A percentile compares a stretch with the other conserved stretches of the same genome.
These are phyloP conservation scores for Alternaria novae-zelandiae DNA, from an alignment of 2,329 filamentous ascomycete genomes.

Conservation along the genomic window DNA sequence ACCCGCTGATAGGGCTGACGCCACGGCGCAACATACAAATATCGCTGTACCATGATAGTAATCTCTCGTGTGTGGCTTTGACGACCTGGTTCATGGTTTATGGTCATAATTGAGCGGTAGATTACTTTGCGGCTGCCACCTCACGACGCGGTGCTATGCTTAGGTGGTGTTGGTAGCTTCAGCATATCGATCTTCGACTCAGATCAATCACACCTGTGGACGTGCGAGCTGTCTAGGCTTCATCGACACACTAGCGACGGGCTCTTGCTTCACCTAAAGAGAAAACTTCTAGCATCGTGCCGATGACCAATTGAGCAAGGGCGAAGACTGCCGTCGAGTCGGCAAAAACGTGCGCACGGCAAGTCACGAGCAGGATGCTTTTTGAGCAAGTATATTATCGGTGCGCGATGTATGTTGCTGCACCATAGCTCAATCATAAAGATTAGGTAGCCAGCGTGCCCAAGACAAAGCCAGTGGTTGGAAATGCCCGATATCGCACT, in stretches of 20 bases:
- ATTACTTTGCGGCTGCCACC: background rate
- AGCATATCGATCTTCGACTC: background rate
- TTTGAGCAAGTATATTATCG: background rate
- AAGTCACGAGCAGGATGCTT: background rate
- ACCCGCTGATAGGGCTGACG: constrained; percentile 13
- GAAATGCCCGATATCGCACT: background rate
- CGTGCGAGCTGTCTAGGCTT: background rate
- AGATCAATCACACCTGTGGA: background rate
- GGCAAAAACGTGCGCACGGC: background rate
- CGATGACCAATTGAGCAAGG: background rate
- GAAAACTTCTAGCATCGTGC: background rate
- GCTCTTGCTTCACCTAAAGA: background rate
- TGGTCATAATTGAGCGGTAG: background rate
- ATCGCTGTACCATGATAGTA: background rate
- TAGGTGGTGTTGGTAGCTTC: background rate
- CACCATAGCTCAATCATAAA: background rate
- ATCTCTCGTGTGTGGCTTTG: background rate
- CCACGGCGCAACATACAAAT: background rate
- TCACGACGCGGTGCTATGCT: background rate
- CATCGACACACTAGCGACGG: background rate
- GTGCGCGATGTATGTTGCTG: background rate
- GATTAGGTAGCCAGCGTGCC: background rate
- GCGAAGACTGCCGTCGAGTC: background rate
- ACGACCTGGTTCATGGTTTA: background rate
- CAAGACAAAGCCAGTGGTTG: too few species aligned